Percentiles rank a stretch among this genome's conserved stretches.
Evolutionary conservation across 345 rosid genomes (phyloP).

Genomic region (Syzygium grande): DNA sequence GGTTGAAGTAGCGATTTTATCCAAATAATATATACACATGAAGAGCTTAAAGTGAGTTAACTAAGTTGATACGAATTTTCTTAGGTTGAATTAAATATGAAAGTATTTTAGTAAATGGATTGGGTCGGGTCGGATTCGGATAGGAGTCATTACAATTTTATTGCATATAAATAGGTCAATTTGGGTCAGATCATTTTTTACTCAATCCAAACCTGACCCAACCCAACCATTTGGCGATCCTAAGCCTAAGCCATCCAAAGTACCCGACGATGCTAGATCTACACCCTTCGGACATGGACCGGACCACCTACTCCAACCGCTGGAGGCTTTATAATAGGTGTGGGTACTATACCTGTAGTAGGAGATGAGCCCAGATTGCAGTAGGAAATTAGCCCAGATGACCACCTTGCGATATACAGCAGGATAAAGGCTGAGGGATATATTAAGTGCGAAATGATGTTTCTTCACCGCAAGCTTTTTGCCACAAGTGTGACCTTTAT

Average conservation of each 20-base stretch:
- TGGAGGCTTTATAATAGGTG: not conserved
- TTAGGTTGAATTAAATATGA: not conserved
- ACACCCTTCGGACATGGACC: not conserved
- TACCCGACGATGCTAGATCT: not conserved
- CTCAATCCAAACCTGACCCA: fast-evolving
- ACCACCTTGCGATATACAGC: not conserved
- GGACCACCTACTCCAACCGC: not conserved
- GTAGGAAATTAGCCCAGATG: not conserved
- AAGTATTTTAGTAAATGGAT: not conserved
- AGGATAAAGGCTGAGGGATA: not conserved
- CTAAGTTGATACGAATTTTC: not conserved
- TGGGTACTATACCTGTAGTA: not conserved
- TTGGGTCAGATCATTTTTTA: fast-evolving
- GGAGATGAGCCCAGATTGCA: not conserved
- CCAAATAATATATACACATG: not conserved
- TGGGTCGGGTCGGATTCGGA: fast-evolving
- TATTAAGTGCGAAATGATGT: not conserved
- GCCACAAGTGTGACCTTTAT: not conserved
- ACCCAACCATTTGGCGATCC: not conserved
- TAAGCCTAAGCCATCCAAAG: not conserved
- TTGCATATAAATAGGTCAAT: not conserved
- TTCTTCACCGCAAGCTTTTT: not conserved
- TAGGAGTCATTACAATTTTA: not conserved
- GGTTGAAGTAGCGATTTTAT: not conserved
- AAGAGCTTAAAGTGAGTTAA: not conserved